Base-by-base conservation (phyloP, 192 early-diverging fungal species). In the Linderina pennispora region DNA sequence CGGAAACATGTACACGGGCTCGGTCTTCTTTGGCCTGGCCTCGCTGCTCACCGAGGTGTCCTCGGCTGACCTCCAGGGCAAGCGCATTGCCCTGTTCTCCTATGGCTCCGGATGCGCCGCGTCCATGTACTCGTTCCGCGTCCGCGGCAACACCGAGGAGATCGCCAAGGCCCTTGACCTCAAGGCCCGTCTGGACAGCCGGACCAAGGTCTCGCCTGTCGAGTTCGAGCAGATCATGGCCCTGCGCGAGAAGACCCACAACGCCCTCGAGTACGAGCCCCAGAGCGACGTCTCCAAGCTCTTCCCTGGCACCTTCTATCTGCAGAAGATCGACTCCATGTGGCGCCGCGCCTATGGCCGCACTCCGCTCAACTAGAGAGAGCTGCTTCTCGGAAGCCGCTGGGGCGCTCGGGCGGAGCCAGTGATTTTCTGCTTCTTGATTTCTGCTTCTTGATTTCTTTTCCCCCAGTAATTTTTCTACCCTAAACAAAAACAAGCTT, bases 101-200 rank as follows among this genome's bases (percentile, higher is more conserved):
- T 99, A 97, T 62, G 97, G 97, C 41, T 94, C 91, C 4, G 97
- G 97, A 28, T 87, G 94, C 25, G 86, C 97, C 40, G 83, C 93
- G 25, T 88, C 93, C 43, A 86, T 96, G 78, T 92, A 93, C 68
- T 95, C 93, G 21, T 73, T 96, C 65, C 84, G 83, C 56, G 84
- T 97, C 22, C 74, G 74, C 35, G 73, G 65, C 19, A 76, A 83
- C 35, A 85, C 85, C 42, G 53, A 64, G 10, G 43, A 64, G 34
- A 85, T 95, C 49, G 69, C 76, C 23, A 14, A 61, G 20, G 75
- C 65, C 1, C 58, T 99, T 24, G 65, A 83, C 58, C 48, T 99
- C 54, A 65, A 59, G 36, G 53, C 74, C 28, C 84, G 93, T 22
- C 77, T 99, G 42, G 76, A 79, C 1, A 54, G 63, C 23, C 87